Evolutionary conservation across 768 basidiomycete species (phyloP), one percentile per base, ranked within the genome.

Genomic region (Collybia mongolica): DNA sequence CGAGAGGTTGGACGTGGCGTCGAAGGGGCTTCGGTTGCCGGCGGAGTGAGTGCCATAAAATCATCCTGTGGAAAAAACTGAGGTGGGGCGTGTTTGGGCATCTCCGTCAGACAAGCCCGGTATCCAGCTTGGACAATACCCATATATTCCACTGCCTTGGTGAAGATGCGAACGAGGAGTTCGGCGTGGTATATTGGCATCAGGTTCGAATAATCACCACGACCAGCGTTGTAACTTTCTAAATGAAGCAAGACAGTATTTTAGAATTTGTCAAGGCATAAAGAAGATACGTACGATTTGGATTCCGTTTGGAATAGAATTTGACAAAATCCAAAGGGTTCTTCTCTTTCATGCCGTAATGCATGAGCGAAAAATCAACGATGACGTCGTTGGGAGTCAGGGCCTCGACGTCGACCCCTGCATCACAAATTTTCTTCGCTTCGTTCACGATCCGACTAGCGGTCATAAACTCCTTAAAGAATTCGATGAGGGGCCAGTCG

Each of bases 101-200:
- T 56, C 17, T 55, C 51, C 1, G 57, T 62, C 14, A 76, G 60
- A 12, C 75, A 65, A 1, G 62, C 68, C 9, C 84, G 77, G 60
- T 85, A 92, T 0, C 83, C 90, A 0, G 75, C 76, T 59, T 91
- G 89, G 2, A 92, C 74, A 8, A 88, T 66, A 2, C 81, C 81
- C 37, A 75, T 75, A 59, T 79, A 84, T 7, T 68, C 57, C 0
- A 59, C 60, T n/a, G 87, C 79, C 61, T 84, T 83, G 39, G 88
- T 86, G 59, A 82, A 93, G 4, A 91, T 68, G 12, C 87, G 74
- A 35, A 91, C 63, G 36, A 81, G 72, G n/a, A 83, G 71, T 63
- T 93, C 91, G 0, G 77, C 85, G 54, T 89, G 90, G n/a, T 60
- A 65, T 0, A 63, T 54, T 0, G 91, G 91, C 70, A 83, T 81